Evolutionary conservation across 108 stramenopile species (phyloP), one percentile per base, ranked within the genome.

Genomic region (Fistulifera pelliculosa): DNA sequence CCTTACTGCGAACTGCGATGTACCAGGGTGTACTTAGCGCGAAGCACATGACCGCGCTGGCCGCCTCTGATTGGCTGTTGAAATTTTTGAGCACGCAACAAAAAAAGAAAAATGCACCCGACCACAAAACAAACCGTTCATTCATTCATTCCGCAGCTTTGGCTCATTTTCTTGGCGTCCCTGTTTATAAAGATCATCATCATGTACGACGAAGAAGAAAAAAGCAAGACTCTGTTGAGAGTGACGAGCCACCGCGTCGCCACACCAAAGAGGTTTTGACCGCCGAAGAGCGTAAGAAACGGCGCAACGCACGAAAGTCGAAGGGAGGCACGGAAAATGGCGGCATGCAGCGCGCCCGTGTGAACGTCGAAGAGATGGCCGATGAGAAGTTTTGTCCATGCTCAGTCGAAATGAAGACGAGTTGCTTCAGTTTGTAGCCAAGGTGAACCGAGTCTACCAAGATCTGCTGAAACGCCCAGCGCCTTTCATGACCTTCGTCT

Each of bases 401-500:
- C 72, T 83, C 38, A 43, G 69, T 5, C 52, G 61, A 15, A 74
- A 79, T 23, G 79, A 85, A 60, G 83, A 85, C 54, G 69, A 70
- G 0, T 66, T 81, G 13, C 66, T 85, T 40, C 27, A 61, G 17
- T 74, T 81, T 40, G 83, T 85, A 0, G 77, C 77, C n/a, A 70
- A 79, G 27, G 66, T 85, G 24, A 85, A 85, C 69, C 69, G 79
- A 43, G 56, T 81, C 16, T 85, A 81, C 56, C 72, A 81, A 62
- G 77, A 85, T 4, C 63, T 57, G 24, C 65, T 81, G n/a, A 53
- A 66, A 18, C 61, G 54, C 18, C 61, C 75, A 19, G 78, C 84
- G 38, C 84, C 80, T 8, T 86, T 86, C 56, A 74, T 86, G 54
- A 80, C 70, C 2, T 86, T 86, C 67, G 84, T 86, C 1, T 74